Percentiles rank a stretch among this genome's conserved stretches.
These are phyloP conservation scores for Sugiyamaella floridensis DNA, from an alignment of 805 yeast species.

Conservation along the genomic window DNA sequence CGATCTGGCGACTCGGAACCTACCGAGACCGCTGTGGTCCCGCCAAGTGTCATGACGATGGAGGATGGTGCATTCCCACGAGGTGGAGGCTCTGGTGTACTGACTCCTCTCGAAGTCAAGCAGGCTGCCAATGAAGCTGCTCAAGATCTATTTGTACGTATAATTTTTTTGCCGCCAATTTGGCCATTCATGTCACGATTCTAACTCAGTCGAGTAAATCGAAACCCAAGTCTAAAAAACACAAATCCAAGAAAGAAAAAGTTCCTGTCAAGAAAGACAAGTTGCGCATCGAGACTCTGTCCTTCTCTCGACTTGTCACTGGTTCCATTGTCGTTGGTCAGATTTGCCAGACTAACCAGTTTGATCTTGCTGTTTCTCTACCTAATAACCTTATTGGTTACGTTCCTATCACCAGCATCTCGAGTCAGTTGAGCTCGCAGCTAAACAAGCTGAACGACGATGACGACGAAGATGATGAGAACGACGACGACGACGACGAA, in stretches of 20 bases:
- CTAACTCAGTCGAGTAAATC: conserved; percentile 18
- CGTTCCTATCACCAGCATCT: conserved; percentile 66
- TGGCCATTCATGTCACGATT: not conserved
- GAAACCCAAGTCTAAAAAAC: conserved; percentile 17
- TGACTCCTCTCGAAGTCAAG: conserved; percentile 85
- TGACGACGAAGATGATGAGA: conserved; percentile 33
- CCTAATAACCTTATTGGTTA: conserved; percentile 79
- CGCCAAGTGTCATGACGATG: conserved; percentile 10
- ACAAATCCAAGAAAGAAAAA: conserved; percentile 22
- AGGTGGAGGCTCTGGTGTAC: conserved; percentile 65
- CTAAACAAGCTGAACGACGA: conserved; percentile 48
- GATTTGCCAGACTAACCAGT: conserved; percentile 49
- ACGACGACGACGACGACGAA: conserved; percentile 32
- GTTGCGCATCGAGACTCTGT: conserved; percentile 55
- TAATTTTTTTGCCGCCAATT: not conserved
- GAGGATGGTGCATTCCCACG: conserved; percentile 75
- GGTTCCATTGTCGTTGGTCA: conserved; percentile 79
- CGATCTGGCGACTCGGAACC: conserved; percentile 1
- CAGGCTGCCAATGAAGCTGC: conserved; percentile 91
- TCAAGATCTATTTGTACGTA: conserved; percentile 59
- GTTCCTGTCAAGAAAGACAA: conserved; percentile 25
- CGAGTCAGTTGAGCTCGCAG: conserved; percentile 50
- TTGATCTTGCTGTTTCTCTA: conserved; percentile 62
- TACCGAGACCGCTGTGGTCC: not conserved
- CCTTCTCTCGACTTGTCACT: conserved; percentile 54